Conservation (phyloP, 2,329 filamentous ascomycete genomes). For the Aspergillus brasiliensis region DNA sequence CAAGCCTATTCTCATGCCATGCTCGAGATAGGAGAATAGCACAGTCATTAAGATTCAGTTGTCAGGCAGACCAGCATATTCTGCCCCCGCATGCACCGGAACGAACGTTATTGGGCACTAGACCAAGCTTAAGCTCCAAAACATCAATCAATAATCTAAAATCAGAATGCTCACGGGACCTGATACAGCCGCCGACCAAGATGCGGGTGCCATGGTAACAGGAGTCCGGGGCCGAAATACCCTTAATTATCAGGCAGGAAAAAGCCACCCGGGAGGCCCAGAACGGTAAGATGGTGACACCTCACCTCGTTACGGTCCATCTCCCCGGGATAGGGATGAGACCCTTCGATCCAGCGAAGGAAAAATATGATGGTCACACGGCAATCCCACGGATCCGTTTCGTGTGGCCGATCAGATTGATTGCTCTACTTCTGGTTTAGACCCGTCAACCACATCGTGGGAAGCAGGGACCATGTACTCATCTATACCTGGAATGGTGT, state of each 20-base stretch:
- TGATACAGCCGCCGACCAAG: background rate
- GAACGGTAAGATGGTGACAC: background rate
- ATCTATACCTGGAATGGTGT: background rate
- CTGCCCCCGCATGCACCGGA: background rate
- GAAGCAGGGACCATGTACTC: background rate
- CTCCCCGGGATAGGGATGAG: constrained; percentile 9
- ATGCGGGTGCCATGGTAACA: background rate
- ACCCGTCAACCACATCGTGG: background rate
- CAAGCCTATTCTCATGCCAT: background rate
- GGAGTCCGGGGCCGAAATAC: background rate
- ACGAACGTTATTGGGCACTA: background rate
- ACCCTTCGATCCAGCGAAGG: background rate
- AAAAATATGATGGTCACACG: constrained; percentile 19
- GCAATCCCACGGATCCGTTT: constrained; percentile 8
- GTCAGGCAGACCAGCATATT: background rate
- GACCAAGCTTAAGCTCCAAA: background rate
- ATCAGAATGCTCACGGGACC: background rate
- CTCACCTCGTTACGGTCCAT: background rate
- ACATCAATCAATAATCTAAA: constrained; percentile 1
- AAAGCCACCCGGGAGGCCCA: background rate
- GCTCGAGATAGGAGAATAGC: background rate
- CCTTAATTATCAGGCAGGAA: background rate
- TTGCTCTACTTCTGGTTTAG: constrained; percentile 1
- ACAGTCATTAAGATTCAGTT: background rate
- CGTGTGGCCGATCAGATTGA: constrained; percentile 9